Percentiles rank a stretch among this genome's conserved stretches.
Evolutionary conservation across 2,329 filamentous ascomycete genomes (phyloP).

Genomic region (Xylariaceae sp.): DNA sequence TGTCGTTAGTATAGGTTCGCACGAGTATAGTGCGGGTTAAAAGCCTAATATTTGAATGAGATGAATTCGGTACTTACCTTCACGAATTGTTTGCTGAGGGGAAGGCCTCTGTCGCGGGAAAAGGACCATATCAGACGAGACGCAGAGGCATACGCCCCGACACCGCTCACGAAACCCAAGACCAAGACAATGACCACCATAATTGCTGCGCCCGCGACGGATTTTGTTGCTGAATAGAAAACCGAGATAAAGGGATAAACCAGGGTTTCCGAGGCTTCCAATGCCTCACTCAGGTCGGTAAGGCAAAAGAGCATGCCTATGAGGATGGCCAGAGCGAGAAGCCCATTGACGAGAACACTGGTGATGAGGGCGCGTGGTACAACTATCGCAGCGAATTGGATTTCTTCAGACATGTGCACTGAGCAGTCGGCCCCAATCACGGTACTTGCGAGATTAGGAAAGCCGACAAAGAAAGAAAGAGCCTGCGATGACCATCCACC

Average conservation of each 20-base stretch:
- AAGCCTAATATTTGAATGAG: background rate
- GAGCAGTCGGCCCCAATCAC: slow-evolving; percentile 20
- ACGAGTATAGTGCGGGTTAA: too few relatives aligned
- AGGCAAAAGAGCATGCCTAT: slow-evolving; percentile 23
- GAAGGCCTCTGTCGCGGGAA: slow-evolving; percentile 22
- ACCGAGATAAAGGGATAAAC: slow-evolving; percentile 28
- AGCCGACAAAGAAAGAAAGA: slow-evolving; percentile 35
- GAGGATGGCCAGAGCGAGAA: slow-evolving; percentile 21
- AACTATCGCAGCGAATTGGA: slow-evolving; percentile 16
- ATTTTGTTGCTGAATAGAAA: slow-evolving; percentile 20
- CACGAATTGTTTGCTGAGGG: slow-evolving; percentile 19
- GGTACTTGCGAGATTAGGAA: slow-evolving; percentile 11
- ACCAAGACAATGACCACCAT: slow-evolving; percentile 23
- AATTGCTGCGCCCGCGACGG: slow-evolving; percentile 26
- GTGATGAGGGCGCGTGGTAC: slow-evolving; percentile 20
- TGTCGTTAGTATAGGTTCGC: too few relatives aligned
- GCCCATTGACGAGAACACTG: slow-evolving; percentile 23
- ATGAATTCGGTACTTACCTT: slow-evolving; percentile 10
- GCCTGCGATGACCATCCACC: slow-evolving; percentile 42
- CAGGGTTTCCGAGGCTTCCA: slow-evolving; percentile 14
- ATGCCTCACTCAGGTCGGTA: slow-evolving; percentile 16
- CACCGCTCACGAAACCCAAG: slow-evolving; percentile 15
- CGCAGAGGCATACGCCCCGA: slow-evolving; percentile 21
- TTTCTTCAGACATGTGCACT: slow-evolving; percentile 25
- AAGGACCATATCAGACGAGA: slow-evolving; percentile 29